These are phyloP conservation scores for Kondoa subrosea DNA, from an alignment of 768 basidiomycete genomes.

Conservation along the genomic window DNA sequence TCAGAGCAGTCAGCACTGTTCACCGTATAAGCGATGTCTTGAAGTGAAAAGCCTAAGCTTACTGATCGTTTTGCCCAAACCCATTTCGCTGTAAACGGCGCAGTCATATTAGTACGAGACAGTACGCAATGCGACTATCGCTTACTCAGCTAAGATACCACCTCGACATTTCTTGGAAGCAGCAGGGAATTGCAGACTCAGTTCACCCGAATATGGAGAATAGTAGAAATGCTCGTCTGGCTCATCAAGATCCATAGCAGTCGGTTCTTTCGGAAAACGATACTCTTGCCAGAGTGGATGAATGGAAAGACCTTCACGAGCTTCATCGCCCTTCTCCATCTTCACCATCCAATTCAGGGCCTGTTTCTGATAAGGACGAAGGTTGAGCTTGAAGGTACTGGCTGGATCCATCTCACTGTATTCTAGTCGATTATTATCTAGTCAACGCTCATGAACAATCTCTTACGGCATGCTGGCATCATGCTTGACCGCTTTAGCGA, in stretches of 20 bases:
- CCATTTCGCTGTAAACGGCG: slow-evolving; percentile 40
- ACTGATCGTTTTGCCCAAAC: slow-evolving; percentile 94
- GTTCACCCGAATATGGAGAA: slow-evolving; percentile 69
- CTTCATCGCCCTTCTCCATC: slow-evolving; percentile 56
- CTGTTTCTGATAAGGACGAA: slow-evolving; percentile 85
- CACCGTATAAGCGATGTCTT: slow-evolving; percentile 16
- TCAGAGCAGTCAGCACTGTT: slow-evolving; percentile 24
- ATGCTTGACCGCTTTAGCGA: slow-evolving; percentile 58
- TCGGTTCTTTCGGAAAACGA: slow-evolving; percentile 45
- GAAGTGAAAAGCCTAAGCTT: slow-evolving; percentile 48
- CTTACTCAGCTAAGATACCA: slow-evolving; percentile 74
- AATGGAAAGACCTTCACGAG: slow-evolving; percentile 54
- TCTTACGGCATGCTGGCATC: slow-evolving; percentile 46
- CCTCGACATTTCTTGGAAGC: slow-evolving; percentile 60
- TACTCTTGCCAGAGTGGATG: slow-evolving; percentile 95
- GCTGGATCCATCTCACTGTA: slow-evolving; percentile 33
- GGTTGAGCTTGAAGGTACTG: slow-evolving; percentile 37
- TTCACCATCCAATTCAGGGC: slow-evolving; percentile 87
- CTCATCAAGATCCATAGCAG: slow-evolving; percentile 58
- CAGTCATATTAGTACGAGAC: background rate
- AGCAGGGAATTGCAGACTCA: slow-evolving; percentile 67
- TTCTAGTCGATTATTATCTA: slow-evolving; percentile 5
- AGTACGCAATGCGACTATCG: slow-evolving; percentile 24
- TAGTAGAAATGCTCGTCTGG: slow-evolving; percentile 71
- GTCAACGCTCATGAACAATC: slow-evolving; percentile 2